phyloP scores from a whole-genome alignment of 2,329 filamentous ascomycete genomes.

The Sporothrix dimorphospora region DNA sequence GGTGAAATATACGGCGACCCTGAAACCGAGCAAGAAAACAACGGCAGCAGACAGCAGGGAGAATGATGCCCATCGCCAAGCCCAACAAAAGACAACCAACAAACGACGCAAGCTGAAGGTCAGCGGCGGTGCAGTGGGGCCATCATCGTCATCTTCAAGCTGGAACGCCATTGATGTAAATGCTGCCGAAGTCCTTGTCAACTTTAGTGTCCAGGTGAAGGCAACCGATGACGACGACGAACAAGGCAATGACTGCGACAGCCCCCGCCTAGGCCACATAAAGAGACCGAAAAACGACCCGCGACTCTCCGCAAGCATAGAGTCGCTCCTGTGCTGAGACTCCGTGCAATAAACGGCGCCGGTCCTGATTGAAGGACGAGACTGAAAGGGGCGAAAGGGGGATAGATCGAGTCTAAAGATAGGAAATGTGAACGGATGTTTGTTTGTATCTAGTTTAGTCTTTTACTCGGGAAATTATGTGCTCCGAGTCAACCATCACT shows the following conservation, averaged over 20 bases:
- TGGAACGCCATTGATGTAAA: slow-evolving; percentile 22
- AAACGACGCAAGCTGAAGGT: not conserved
- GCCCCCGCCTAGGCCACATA: not conserved
- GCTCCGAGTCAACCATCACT: not conserved
- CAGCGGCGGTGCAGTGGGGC: not conserved
- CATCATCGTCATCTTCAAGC: not conserved
- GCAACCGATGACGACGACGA: not conserved
- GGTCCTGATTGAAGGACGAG: not conserved
- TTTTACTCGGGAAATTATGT: not conserved
- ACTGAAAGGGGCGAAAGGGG: not conserved
- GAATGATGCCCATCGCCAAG: not conserved
- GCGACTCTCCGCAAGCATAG: slow-evolving; percentile 15
- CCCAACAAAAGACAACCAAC: not conserved
- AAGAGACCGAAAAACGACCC: not conserved
- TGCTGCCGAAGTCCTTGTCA: slow-evolving; percentile 30
- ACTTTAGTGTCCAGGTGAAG: slow-evolving; percentile 16
- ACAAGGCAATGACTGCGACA: not conserved
- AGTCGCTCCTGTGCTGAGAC: slow-evolving; percentile 17
- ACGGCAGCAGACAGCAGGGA: not conserved
- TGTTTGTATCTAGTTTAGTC: not conserved
- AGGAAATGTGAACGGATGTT: not conserved
- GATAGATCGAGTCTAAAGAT: not conserved
- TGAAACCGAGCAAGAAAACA: not conserved
- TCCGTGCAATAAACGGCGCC: slow-evolving; percentile 25
- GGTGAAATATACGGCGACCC: not conserved